These are phyloP conservation scores for Pseudonitzschia delicatissima DNA, from an alignment of 108 stramenopile genomes.

Conservation along the genomic window DNA sequence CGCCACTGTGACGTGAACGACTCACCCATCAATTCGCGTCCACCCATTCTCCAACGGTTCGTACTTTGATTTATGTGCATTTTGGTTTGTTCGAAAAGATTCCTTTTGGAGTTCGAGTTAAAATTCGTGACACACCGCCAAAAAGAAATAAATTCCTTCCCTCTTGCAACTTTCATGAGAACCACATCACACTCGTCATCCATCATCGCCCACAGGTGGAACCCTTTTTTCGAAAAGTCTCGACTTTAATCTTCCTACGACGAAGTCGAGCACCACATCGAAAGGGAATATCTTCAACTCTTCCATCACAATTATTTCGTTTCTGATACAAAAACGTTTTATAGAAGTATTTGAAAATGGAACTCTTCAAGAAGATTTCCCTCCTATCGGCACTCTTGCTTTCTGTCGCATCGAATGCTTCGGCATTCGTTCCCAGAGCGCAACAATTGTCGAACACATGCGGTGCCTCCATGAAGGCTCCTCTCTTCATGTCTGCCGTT, in stretches of 20 bases:
- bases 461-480: not conserved
- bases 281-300: not conserved
- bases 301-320: not conserved
- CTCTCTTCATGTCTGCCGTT: constrained; percentile 12
- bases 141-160: not conserved
- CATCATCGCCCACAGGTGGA: not conserved
- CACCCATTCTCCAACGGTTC: not conserved
- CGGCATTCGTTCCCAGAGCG: constrained; percentile 14
- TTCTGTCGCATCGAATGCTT: constrained; percentile 3
- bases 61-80: no score
- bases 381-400: constrained; percentile 1
- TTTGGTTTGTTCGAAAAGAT: no score
- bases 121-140: no score
- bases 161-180: not conserved
- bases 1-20: not conserved
- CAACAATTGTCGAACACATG: not conserved
- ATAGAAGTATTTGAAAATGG: not conserved
- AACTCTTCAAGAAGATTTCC: constrained; percentile 6
- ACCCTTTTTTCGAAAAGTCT: not conserved
- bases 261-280: not conserved
- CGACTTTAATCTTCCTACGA: not conserved
- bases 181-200: constrained; percentile 1
- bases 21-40: constrained; percentile 4
- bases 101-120: no score
- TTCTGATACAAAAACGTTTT: not conserved